phyloP scores from a whole-genome alignment of 73 alveolate species.

The Blepharisma japonicum region DNA sequence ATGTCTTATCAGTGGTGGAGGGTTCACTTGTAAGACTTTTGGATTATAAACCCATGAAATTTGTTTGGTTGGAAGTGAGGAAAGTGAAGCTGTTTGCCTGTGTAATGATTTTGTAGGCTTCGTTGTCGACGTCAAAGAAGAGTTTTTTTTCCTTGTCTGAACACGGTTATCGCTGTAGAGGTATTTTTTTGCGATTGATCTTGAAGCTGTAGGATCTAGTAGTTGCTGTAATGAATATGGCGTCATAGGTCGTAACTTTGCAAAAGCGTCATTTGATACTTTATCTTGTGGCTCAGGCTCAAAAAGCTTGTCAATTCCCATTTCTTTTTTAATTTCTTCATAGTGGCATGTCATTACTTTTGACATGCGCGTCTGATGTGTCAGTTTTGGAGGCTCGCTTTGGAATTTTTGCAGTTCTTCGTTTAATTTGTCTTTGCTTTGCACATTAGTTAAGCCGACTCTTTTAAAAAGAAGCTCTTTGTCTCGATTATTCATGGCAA shows the following conservation, averaged over 20 bases:
- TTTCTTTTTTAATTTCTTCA: conserved; percentile 3
- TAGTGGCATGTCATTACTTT: conserved; percentile 1
- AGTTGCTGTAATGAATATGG: conserved; percentile 3
- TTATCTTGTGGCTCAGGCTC: conserved; percentile 16
- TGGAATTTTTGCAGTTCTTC: conserved; percentile 9
- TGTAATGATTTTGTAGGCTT: too few relatives aligned
- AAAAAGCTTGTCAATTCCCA: conserved; percentile 19
- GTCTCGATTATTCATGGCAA: background rate
- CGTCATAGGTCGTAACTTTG: conserved; percentile 16
- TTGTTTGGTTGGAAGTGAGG: too few relatives aligned
- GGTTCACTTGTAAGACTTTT: too few relatives aligned
- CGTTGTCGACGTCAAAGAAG: too few relatives aligned
- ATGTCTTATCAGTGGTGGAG: too few relatives aligned
- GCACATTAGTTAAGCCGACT: background rate
- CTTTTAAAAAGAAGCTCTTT: conserved; percentile 11
- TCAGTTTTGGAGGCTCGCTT: background rate
- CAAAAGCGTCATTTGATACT: conserved; percentile 12
- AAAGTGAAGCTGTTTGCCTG: too few relatives aligned
- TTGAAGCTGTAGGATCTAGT: too few relatives aligned
- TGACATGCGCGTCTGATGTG: background rate
- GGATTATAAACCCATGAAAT: too few relatives aligned
- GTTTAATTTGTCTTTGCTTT: conserved; percentile 1
- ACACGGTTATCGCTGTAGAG: too few relatives aligned
- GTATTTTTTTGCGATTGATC: too few relatives aligned
- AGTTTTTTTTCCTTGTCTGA: too few relatives aligned